Conservation (phyloP, 139 green algal genomes). For the Coelastrella sp. region DNA sequence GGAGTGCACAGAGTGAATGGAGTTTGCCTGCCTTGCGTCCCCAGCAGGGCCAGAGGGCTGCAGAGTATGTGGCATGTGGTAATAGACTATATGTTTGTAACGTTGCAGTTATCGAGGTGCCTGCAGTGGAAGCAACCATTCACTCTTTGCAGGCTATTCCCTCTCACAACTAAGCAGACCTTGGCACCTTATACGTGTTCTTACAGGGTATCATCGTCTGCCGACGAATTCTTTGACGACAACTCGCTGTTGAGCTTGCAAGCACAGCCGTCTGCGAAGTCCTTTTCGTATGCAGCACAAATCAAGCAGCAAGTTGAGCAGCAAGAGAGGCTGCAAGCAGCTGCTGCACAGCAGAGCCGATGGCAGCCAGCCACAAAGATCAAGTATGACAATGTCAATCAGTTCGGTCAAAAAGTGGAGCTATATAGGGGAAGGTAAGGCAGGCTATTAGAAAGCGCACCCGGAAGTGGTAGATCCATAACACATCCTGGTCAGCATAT, state of each 20-base stretch:
- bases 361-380: conserved; percentile 26
- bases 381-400: conserved; percentile 59
- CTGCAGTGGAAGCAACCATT: too few relatives aligned
- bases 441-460: too few relatives aligned
- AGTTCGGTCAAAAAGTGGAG: conserved; percentile 70
- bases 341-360: background rate
- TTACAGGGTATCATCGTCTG: background rate
- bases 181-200: background rate
- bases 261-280: conserved; percentile 46
- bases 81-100: too few relatives aligned
- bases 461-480: too few relatives aligned
- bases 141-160: too few relatives aligned
- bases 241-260: conserved; percentile 17
- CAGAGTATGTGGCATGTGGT: conserved; percentile 1
- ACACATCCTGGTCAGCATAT: too few relatives aligned
- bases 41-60: conserved; percentile 3
- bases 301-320: conserved; percentile 38
- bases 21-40: conserved; percentile 14
- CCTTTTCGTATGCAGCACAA: conserved; percentile 10
- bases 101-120: too few relatives aligned
- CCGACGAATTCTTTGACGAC: background rate
- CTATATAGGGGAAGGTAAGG: conserved; percentile 78
- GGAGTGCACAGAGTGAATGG: conserved; percentile 40
- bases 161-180: background rate
- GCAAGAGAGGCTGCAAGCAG: background rate